These are phyloP conservation scores for Fonsecaea erecta DNA, from an alignment of 2,329 filamentous ascomycete genomes.

Conservation along the genomic window DNA sequence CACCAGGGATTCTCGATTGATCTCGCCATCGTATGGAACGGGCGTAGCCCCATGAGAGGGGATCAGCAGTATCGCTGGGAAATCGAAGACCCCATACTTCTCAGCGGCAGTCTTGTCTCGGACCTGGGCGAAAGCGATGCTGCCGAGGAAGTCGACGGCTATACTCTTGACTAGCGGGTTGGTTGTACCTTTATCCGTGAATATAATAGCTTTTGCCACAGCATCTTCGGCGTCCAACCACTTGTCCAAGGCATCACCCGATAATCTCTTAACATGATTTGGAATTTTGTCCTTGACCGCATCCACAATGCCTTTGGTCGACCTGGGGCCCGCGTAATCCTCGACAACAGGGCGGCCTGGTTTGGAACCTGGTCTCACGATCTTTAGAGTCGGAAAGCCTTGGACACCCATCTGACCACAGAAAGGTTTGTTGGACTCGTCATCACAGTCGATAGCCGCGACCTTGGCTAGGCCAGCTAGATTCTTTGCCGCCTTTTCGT, in stretches of 20 bases:
- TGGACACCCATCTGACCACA: constrained; percentile 85
- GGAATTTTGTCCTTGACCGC: constrained; percentile 85
- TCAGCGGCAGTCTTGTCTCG: constrained; percentile 77
- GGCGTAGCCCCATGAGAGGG: constrained; percentile 71
- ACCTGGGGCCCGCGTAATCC: constrained; percentile 84
- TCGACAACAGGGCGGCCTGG: constrained; percentile 78
- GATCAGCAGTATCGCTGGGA: constrained; percentile 80
- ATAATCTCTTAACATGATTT: constrained; percentile 82
- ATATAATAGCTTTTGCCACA: constrained; percentile 82
- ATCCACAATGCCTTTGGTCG: constrained; percentile 84
- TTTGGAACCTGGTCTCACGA: constrained; percentile 83
- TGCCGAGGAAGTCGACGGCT: constrained; percentile 86
- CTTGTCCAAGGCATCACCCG: constrained; percentile 75
- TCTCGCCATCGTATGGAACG: constrained; percentile 76
- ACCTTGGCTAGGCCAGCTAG: constrained; percentile 93
- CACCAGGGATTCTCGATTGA: constrained; percentile 82
- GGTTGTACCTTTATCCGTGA: constrained; percentile 89
- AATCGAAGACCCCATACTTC: constrained; percentile 75
- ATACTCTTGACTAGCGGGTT: constrained; percentile 81
- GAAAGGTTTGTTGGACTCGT: constrained; percentile 85
- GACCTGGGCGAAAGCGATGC: constrained; percentile 79
- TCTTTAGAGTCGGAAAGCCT: constrained; percentile 96
- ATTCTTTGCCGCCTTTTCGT: constrained; percentile 88
- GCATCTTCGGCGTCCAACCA: constrained; percentile 73
- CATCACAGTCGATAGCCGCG: constrained; percentile 92